Conservation (phyloP, 768 basidiomycete species). For the Podaxis carcinomalis region DNA sequence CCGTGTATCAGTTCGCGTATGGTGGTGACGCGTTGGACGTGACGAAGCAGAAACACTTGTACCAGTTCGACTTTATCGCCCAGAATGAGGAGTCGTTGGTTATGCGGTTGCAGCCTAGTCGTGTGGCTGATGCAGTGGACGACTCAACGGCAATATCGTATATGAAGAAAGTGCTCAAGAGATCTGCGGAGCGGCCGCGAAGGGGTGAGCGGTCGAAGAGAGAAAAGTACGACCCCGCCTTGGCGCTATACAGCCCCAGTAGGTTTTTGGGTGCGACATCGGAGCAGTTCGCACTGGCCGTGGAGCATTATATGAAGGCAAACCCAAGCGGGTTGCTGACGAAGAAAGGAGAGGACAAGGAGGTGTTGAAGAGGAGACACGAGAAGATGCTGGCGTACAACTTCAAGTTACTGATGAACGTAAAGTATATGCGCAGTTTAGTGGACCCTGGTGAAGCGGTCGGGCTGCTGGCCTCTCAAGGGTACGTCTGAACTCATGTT, state of each 20-base stretch:
- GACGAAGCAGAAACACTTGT: constrained; percentile 93
- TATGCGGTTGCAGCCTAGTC: constrained; percentile 62
- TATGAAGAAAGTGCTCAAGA: constrained; percentile 91
- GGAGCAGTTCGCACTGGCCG: constrained; percentile 80
- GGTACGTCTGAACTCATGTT: constrained; percentile 45
- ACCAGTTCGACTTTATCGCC: constrained; percentile 90
- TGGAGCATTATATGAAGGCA: constrained; percentile 73
- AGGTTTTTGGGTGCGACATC: constrained; percentile 87
- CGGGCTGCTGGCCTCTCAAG: constrained; percentile 93
- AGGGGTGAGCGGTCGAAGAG: constrained; percentile 44
- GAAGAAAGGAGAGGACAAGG: constrained; percentile 29
- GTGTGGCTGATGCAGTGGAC: constrained; percentile 55
- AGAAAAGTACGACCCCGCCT: constrained; percentile 63
- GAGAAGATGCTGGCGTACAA: constrained; percentile 43
- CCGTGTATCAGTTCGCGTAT: constrained; percentile 94
- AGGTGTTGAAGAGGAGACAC: constrained; percentile 38
- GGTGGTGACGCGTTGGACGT: constrained; percentile 97
- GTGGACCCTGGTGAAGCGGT: constrained; percentile 99
- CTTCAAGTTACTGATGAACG: constrained; percentile 83
- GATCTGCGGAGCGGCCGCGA: constrained; percentile 41
- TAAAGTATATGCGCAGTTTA: constrained; percentile 89
- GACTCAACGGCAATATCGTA: constrained; percentile 63
- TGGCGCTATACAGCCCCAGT: constrained; percentile 75
- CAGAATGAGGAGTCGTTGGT: constrained; percentile 80
- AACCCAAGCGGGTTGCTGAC: constrained; percentile 55